These are phyloP conservation scores for Orbilia blumenaviensis DNA, from an alignment of 2,329 filamentous ascomycete species.

Conservation along the genomic window DNA sequence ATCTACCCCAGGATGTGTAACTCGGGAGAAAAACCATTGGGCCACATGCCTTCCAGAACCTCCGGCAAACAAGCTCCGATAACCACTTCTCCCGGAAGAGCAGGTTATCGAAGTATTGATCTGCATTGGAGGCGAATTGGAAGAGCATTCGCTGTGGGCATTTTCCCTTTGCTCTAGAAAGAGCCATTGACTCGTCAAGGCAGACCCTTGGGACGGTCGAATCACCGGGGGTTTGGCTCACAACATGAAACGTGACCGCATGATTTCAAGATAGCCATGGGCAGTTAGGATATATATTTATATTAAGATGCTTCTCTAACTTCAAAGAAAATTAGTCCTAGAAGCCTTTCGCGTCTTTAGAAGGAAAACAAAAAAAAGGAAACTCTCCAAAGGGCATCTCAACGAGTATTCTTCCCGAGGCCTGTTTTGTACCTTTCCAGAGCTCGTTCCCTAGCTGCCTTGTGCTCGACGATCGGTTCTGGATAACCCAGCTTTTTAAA, in stretches of 20 bases:
- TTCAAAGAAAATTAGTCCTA: not conserved
- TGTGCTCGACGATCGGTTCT: slow-evolving; percentile 77
- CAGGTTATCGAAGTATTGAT: not conserved
- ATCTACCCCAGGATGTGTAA: slow-evolving; percentile 21
- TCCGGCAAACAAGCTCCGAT: not conserved
- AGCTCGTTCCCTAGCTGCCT: slow-evolving; percentile 72
- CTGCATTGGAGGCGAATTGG: not conserved
- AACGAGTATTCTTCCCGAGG: slow-evolving; percentile 63
- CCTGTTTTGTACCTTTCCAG: slow-evolving; percentile 76
- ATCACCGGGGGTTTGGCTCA: not conserved
- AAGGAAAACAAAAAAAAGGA: not conserved
- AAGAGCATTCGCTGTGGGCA: not conserved
- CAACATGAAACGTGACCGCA: not conserved
- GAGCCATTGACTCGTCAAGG: not conserved
- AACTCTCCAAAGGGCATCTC: not conserved
- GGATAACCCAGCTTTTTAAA: slow-evolving; percentile 68
- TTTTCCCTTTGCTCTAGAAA: slow-evolving; percentile 1
- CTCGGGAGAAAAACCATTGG: slow-evolving; percentile 4
- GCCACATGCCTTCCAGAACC: not conserved
- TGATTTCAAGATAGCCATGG: not conserved
- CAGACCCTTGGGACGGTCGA: not conserved
- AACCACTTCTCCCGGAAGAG: not conserved
- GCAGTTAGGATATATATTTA: not conserved
- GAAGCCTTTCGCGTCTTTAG: not conserved
- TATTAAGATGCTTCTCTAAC: too few relatives aligned